Base-by-base conservation (phyloP, 306 rosid genomes). In the Casuarina cunninghamiana region DNA sequence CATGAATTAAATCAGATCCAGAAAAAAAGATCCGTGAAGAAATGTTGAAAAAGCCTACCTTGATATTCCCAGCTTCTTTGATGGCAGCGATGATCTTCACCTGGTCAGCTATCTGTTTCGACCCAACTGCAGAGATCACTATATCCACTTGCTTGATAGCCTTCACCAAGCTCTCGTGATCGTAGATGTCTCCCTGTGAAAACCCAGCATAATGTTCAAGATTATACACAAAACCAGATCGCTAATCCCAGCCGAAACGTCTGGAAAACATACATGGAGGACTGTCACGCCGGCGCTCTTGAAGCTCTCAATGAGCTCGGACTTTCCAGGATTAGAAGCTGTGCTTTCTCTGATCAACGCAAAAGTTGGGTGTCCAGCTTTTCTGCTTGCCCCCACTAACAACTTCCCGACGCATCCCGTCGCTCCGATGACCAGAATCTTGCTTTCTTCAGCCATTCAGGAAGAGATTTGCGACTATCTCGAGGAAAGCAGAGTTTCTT, bases 61-160 rank as follows among this genome's bases (percentile, higher is more conserved):
- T 84, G 61, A 84, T 77, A 45, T 82, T 84, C 45, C 88, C 88
- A n/a, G 85, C 86, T 84, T 87, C 84, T 82, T 84, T 87, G 2
- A 84, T 84, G 43, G 90, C 88, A 39, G 79, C 82, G 5, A 87
- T 71, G 78, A 87, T 32, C 19, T 87, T 84, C 21, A 75, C 12
- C 45, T 84, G 90, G 49, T 84, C 80, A 53, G 39, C 45, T 9
- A 79, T 5, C 15, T 80, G 89, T 39, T 16, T 2, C 5, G 50
- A 72, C 41, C 89, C 83, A 1, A 78, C 42, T n/a, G 85, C 2
- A 0, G 82, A 86, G 58, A 86, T 83, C 17, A 86, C 87, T 41
- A 65, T 84, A 79, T 87, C 87, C 37, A 84, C 87, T 79, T 84
- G 80, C 81, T 84, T 84, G 19, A 87, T 26, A 63, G 88, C 88